Conservation (phyloP, 805 yeast genomes). For the Wickerhamomyces tratensis region DNA sequence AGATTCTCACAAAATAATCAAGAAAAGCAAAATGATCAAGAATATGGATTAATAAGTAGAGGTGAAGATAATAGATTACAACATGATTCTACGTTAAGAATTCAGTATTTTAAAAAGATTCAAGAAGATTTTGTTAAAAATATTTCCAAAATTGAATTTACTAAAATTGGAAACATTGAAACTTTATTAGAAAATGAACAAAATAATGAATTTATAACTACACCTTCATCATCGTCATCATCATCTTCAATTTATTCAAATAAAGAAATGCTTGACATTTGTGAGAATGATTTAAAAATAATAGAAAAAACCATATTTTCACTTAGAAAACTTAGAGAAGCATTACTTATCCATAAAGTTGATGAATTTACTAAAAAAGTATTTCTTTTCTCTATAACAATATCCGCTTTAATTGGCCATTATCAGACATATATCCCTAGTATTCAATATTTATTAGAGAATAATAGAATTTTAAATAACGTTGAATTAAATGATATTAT, state of each 20-base stretch:
- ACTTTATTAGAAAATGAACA: no score
- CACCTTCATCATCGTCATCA: no score
- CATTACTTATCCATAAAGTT: conserved; percentile 29
- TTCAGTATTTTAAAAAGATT: conserved; percentile 28
- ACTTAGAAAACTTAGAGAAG: conserved; percentile 46
- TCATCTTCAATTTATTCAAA: no score
- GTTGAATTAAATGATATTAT: conserved; percentile 32
- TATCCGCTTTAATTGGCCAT: conserved; percentile 37
- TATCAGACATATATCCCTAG: conserved; percentile 52
- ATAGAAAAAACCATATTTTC: conserved; percentile 26
- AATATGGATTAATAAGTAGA: conserved; percentile 49
- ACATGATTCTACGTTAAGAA: conserved; percentile 31
- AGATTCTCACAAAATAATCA: conserved; percentile 22
- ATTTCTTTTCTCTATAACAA: conserved; percentile 38
- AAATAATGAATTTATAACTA: not conserved
- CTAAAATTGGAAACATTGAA: not conserved
- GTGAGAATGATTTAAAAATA: conserved; percentile 1
- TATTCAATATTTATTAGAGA: conserved; percentile 25
- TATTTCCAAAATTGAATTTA: conserved; percentile 3
- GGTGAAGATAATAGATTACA: conserved; percentile 46
- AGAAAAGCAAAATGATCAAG: conserved; percentile 15
- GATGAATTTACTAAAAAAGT: conserved; percentile 36
- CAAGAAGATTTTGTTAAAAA: conserved; percentile 16
- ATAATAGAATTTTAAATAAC: conserved; percentile 10
- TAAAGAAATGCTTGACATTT: not conserved